phyloP scores from a whole-genome alignment of 2,329 filamentous ascomycete species.

The Exophiala oligosperma region DNA sequence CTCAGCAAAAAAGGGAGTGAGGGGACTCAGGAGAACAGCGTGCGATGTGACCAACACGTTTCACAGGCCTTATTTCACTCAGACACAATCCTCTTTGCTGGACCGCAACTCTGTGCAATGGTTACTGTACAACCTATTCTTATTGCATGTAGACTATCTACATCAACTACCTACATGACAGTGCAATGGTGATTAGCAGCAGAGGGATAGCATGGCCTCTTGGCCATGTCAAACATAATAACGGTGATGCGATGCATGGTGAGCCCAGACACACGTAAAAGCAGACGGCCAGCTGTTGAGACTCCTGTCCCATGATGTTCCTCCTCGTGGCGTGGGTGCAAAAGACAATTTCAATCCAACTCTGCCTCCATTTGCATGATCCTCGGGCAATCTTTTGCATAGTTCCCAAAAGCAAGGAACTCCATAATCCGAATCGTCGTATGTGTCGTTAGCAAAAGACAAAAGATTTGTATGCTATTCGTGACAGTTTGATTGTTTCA shows the following conservation, averaged over 20 bases:
- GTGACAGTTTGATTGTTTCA: constrained; percentile 21
- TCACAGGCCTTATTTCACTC: too few relatives aligned
- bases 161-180: constrained; percentile 9
- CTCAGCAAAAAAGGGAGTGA: too few relatives aligned
- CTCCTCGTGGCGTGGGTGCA: background rate
- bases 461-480: constrained; percentile 22
- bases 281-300: background rate
- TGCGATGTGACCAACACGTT: background rate
- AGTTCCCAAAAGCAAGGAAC: constrained; percentile 3
- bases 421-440: constrained; percentile 6
- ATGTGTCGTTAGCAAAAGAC: constrained; percentile 17
- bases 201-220: background rate
- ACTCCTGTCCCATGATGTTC: background rate
- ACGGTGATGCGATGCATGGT: background rate
- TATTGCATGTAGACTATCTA: constrained; percentile 7
- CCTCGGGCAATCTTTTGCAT: background rate
- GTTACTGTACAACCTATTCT: constrained; percentile 8
- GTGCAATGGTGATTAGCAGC: background rate
- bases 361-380: background rate
- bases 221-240: background rate
- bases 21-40: background rate
- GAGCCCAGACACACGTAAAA: background rate
- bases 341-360: constrained; percentile 1
- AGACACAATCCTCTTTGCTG: background rate
- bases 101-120: background rate